Conservation (phyloP, 1,139 yeast species). For the Candida buenavistaensis region DNA sequence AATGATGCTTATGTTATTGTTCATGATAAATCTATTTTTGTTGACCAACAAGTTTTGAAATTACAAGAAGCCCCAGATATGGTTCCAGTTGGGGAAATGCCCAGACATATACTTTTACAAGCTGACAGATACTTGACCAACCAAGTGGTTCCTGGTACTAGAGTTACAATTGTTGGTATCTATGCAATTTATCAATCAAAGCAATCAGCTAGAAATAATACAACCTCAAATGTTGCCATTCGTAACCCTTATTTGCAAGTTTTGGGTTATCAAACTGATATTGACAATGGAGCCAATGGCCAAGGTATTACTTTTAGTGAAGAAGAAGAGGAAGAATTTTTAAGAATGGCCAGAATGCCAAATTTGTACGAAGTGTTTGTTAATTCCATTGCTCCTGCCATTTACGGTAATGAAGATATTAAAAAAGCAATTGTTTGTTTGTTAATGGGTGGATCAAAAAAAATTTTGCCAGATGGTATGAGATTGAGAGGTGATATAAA, state of each 20-base stretch:
- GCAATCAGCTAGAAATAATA: conserved; percentile 41
- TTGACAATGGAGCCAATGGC: conserved; percentile 65
- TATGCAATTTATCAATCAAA: conserved; percentile 83
- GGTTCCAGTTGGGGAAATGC: conserved; percentile 99
- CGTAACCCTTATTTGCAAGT: conserved; percentile 90
- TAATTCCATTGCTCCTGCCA: conserved; percentile 94
- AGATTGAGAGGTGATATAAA: conserved; percentile 96
- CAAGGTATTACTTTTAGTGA: conserved; percentile 76
- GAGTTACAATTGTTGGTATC: conserved; percentile 89
- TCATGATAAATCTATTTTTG: conserved; percentile 88
- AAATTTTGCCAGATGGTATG: conserved; percentile 93
- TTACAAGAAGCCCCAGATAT: conserved; percentile 95
- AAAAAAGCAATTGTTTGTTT: conserved; percentile 92
- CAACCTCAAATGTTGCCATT: conserved; percentile 63
- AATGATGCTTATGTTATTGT: conserved; percentile 90
- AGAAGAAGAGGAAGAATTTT: conserved; percentile 91
- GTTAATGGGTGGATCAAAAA: conserved; percentile 92
- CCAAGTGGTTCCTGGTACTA: conserved; percentile 90
- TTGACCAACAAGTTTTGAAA: conserved; percentile 92
- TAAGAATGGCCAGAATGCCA: conserved; percentile 77
- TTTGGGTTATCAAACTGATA: conserved; percentile 81
- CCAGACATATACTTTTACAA: conserved; percentile 85
- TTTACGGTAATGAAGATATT: conserved; percentile 90
- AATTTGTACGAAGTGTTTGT: conserved; percentile 81
- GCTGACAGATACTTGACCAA: conserved; percentile 90